Percentiles rank a stretch among this genome's conserved stretches.
Evolutionary conservation across 768 basidiomycete species (phyloP).

Genomic region (Tricholoma sp.): DNA sequence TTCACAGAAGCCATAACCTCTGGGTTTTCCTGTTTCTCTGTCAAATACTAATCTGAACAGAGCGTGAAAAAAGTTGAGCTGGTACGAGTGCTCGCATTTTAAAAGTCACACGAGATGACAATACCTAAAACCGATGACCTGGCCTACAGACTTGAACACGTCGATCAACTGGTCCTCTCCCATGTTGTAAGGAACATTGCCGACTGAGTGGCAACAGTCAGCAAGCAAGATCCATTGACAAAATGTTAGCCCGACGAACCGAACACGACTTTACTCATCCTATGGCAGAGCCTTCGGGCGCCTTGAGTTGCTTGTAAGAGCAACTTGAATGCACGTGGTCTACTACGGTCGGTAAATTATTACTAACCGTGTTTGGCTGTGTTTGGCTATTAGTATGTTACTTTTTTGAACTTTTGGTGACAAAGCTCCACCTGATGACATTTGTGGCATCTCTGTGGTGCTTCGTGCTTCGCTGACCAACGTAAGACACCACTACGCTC

Average conservation of each 20-base stretch:
- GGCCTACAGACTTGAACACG: conserved; percentile 84
- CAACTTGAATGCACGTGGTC: neutral
- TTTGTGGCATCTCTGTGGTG: too few relatives aligned
- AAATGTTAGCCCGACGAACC: conserved; percentile 35
- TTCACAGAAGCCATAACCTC: conserved; percentile 93
- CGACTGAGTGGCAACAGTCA: conserved; percentile 42
- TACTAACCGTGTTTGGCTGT: neutral
- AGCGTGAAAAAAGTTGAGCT: conserved; percentile 8
- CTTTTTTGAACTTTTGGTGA: too few relatives aligned
- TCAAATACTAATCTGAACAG: conserved; percentile 74
- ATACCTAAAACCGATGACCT: conserved; percentile 86
- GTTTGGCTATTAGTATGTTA: too few relatives aligned
- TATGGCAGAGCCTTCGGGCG: neutral
- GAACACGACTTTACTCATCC: conserved; percentile 71
- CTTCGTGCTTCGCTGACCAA: too few relatives aligned
- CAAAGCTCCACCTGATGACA: too few relatives aligned
- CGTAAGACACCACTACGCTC: too few relatives aligned
- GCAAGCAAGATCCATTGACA: neutral
- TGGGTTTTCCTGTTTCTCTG: conserved; percentile 90
- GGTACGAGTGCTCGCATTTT: neutral
- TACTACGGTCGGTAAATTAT: too few relatives aligned
- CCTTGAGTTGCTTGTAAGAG: neutral
- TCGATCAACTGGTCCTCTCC: conserved; percentile 85
- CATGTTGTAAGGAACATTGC: conserved; percentile 90
- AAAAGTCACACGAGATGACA: conserved; percentile 8